phyloP scores from a whole-genome alignment of 2,329 filamentous ascomycete genomes.

The Aspergillus arachidicola region DNA sequence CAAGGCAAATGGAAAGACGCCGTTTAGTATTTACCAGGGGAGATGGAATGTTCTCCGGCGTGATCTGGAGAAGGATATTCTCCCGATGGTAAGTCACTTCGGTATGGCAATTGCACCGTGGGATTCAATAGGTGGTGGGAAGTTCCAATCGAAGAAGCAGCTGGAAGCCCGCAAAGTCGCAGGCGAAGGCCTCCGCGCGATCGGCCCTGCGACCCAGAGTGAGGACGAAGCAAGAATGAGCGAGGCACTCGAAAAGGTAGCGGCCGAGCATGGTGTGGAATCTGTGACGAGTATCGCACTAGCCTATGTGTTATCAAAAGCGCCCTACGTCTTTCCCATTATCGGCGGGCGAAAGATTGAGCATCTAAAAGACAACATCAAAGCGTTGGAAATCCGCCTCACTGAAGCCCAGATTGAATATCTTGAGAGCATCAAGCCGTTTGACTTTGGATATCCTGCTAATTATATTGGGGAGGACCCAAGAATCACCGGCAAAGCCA shows the following conservation, averaged over 20 bases:
- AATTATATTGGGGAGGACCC: constrained; percentile 54
- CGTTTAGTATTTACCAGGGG: constrained; percentile 44
- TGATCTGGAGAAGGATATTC: constrained; percentile 45
- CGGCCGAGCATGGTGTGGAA: constrained; percentile 57
- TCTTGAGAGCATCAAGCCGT: constrained; percentile 64
- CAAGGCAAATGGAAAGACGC: constrained; percentile 41
- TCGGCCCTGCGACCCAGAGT: constrained; percentile 32
- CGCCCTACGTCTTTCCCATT: constrained; percentile 73
- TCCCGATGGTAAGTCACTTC: constrained; percentile 44
- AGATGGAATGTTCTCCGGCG: constrained; percentile 42
- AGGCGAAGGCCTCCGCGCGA: constrained; percentile 26
- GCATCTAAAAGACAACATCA: constrained; percentile 54
- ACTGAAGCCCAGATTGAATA: constrained; percentile 62
- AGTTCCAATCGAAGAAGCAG: constrained; percentile 54
- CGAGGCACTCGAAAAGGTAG: constrained; percentile 62
- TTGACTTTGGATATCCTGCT: constrained; percentile 69
- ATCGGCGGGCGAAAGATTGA: constrained; percentile 70
- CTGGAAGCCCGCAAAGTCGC: constrained; percentile 45
- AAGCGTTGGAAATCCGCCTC: constrained; percentile 47
- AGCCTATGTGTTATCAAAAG: constrained; percentile 74
- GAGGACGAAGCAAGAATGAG: constrained; percentile 57
- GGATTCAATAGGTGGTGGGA: constrained; percentile 59
- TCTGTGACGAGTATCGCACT: constrained; percentile 66
- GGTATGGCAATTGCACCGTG: constrained; percentile 58
- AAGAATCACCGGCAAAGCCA: constrained; percentile 19